Evolutionary conservation across 306 rosid species (phyloP), one percentile per base, ranked within the genome.

Genomic region (Vicia villosa): DNA sequence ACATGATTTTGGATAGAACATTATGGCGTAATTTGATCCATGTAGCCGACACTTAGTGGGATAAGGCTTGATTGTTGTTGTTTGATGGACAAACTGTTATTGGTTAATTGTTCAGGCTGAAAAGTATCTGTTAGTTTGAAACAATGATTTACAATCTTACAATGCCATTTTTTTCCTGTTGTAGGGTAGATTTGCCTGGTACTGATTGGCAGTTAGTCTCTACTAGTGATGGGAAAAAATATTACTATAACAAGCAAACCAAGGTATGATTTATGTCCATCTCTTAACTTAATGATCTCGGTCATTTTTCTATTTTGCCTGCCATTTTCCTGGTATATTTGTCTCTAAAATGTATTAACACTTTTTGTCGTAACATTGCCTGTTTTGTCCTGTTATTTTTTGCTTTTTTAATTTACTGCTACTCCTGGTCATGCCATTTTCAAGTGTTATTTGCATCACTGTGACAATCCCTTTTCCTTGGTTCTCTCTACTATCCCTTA

Each of bases 191-290:
- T 74, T 74, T 94, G 70, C 77, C 88, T 37, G 96, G 96, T 79
- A 91, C 97, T 30, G 98, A 91, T 75, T 94, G 98, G 98, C 81
- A 85, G 26, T 74, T 81, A 82, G 97, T 94, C 68, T 88, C 92
- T 65, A 84, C 90, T 15, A 80, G 86, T 70, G 97, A 94, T 79
- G 97, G 97, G 37, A 94, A 91, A 76, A 94, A 84, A 66, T 94
- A 90, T 73, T 94, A 88, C 83, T 88, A 90, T 82, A 90, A 94
- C 83, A 85, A 75, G 73, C 90, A 63, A 78, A 90, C 96, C 54
- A 94, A 91, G 98, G 98, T 94, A 76, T 64, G 77, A 60, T 64
- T 79, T 50, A 42, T 68, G 32, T 56, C 70, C 24, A 17, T 15
- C 21, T n/a, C 21, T 62, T 37, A 69, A 15, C 15, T 72, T 41